Evolutionary conservation across 352 stramenopile genomes (phyloP), one percentile per base, ranked within the genome.

Genomic region (Pythium rhizo-oryzae): DNA sequence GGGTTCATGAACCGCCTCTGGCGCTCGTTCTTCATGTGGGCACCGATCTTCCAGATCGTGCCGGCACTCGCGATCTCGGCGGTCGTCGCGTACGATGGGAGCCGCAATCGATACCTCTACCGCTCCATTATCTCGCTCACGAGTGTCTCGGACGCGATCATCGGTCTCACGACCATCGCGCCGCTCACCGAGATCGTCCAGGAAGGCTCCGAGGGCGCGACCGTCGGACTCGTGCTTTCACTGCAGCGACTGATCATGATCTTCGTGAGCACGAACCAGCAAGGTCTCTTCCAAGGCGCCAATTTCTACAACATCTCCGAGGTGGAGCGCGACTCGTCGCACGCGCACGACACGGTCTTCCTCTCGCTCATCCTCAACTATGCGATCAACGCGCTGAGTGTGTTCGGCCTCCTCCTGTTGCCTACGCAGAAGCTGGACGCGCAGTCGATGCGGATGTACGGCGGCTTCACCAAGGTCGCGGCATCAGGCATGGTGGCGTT

Each of bases 151-250:
- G 76, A 87, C 33, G 83, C 79, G 23, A 88, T 91, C 44, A 77
- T 70, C 16, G 58, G 77, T 21, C 59, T 91, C 28, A 83, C 81
- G 59, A 77, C 71, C 39, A 75, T 90, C 59, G 79, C 89, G 28
- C 81, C 83, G 8, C 70, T 89, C 21, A 89, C 78, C 1, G 83
- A 91, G 56, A 90, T 91, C 63, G 78, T 85, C 28, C 77, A 91
- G 63, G 79, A 87, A 58, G 83, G 83, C 2, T 90, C 77, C 0
- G 83, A 91, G 46, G 83, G 81, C 15, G 78, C 81, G 3, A 77
- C 85, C 4, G 80, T 90, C 46, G 83, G 83, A 18, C 73, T 91
- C 35, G 80, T 71, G 23, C 67, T 90, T 15, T 84, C 81, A 8
- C 64, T 91, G 56, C 79, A 90, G 66, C 76, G 78, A 77, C 35